A percentile compares a stretch with the other conserved stretches of the same genome.
Conservation (phyloP, 2,329 filamentous ascomycete species). For the Seiridium unicorne region DNA sequence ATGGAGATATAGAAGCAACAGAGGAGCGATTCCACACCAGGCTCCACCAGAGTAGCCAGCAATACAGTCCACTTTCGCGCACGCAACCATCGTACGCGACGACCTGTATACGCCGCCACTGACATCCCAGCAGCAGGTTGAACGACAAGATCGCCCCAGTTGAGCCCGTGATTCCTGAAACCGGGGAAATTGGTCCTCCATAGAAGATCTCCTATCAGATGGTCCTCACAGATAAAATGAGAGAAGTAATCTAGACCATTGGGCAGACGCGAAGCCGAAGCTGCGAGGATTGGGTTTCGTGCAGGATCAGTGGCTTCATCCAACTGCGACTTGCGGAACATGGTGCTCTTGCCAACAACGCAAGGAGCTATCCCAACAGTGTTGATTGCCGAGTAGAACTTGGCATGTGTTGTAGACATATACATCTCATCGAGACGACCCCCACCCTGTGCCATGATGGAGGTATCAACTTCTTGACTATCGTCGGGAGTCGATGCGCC, state of each 20-base stretch:
- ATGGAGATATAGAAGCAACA: conserved; percentile 81
- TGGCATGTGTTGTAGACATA: conserved; percentile 89
- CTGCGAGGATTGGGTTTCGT: conserved; percentile 40
- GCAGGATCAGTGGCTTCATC: conserved; percentile 63
- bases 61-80: conserved; percentile 94
- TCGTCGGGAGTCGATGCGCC: conserved; percentile 28
- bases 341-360: conserved; percentile 95
- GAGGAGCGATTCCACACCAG: conserved; percentile 83
- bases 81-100: conserved; percentile 84
- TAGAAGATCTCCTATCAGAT: conserved; percentile 87
- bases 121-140: conserved; percentile 87
- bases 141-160: conserved; percentile 82
- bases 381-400: conserved; percentile 98
- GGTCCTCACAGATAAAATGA: conserved; percentile 95
- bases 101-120: conserved; percentile 71
- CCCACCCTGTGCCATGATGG: conserved; percentile 52
- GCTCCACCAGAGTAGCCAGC: conserved; percentile 85
- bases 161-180: conserved; percentile 77
- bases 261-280: conserved; percentile 41
- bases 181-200: conserved; percentile 70
- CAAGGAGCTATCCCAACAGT: conserved; percentile 88
- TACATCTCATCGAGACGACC: conserved; percentile 92
- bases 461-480: conserved; percentile 22
- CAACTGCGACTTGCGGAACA: conserved; percentile 93
- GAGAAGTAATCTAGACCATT: conserved; percentile 89